Conservation (phyloP, 2,329 filamentous ascomycete genomes). For the Paraconiothyrium brasiliense region DNA sequence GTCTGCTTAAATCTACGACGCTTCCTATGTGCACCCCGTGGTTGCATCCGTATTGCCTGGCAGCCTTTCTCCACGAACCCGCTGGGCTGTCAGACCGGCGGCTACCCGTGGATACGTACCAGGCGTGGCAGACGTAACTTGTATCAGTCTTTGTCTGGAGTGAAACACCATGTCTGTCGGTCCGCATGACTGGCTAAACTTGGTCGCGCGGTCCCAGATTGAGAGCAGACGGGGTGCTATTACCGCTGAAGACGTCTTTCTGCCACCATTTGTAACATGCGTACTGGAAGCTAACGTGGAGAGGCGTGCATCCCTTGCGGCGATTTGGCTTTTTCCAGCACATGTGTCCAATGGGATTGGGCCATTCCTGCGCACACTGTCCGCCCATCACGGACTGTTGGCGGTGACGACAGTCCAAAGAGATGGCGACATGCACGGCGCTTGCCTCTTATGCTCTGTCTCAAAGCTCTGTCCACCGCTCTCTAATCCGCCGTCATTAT, state of each 20-base stretch:
- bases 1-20: neutral
- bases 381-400: slow-evolving; percentile 8
- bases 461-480: slow-evolving; percentile 24
- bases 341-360: neutral
- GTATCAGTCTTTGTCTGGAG: slow-evolving; percentile 2
- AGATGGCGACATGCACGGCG: slow-evolving; percentile 22
- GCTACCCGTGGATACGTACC: slow-evolving; percentile 3
- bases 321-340: too few species aligned
- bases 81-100: neutral
- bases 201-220: neutral
- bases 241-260: neutral
- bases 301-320: slow-evolving; percentile 7
- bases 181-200: slow-evolving; percentile 15
- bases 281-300: slow-evolving; percentile 13
- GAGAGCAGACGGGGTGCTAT: slow-evolving; percentile 1
- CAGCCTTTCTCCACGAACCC: neutral
- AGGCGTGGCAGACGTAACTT: slow-evolving; percentile 5
- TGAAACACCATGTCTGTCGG: slow-evolving; percentile 5
- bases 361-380: slow-evolving; percentile 3
- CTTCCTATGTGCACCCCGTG: neutral
- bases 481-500: slow-evolving; percentile 16
- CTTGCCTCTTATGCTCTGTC: slow-evolving; percentile 23
- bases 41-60: slow-evolving; percentile 1
- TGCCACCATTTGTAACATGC: neutral
- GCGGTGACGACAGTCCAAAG: slow-evolving; percentile 14